Conservation (phyloP, 73 alveolate genomes). For the Tetrahymena malaccensis region DNA sequence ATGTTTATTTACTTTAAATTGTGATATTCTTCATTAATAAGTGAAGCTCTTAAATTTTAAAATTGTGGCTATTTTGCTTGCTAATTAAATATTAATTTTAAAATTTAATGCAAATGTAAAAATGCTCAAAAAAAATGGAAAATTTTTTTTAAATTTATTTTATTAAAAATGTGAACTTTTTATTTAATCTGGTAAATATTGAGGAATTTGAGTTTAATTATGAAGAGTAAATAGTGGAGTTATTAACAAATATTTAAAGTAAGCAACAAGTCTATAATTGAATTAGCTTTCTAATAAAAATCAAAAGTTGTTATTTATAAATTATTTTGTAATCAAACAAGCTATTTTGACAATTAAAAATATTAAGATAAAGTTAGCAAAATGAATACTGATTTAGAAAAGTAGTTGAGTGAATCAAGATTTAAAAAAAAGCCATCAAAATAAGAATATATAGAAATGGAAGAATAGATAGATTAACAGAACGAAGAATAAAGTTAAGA, state of each 20-base stretch:
- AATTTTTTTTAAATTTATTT: no score
- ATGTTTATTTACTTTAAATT: no score
- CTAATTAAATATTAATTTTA: no score
- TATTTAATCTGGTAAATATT: neutral
- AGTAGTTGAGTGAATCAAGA: neutral
- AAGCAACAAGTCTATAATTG: neutral
- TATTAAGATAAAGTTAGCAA: neutral
- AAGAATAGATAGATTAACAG: neutral
- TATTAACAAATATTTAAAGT: neutral
- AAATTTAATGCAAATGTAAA: no score
- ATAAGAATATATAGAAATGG: neutral
- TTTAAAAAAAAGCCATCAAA: neutral
- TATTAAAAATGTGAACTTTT: no score
- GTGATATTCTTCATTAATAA: no score
- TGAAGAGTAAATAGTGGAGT: neutral
- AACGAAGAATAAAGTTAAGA: neutral
- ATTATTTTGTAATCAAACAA: no score
- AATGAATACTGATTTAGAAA: neutral
- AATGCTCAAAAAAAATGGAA: no score
- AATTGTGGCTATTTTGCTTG: no score
- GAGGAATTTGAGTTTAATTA: neutral
- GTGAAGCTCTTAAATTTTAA: no score
- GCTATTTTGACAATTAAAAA: neutral
- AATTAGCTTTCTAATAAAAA: neutral
- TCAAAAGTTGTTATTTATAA: neutral